phyloP scores from a whole-genome alignment of 2,329 filamentous ascomycete genomes.

The Verticillium tricorpus region DNA sequence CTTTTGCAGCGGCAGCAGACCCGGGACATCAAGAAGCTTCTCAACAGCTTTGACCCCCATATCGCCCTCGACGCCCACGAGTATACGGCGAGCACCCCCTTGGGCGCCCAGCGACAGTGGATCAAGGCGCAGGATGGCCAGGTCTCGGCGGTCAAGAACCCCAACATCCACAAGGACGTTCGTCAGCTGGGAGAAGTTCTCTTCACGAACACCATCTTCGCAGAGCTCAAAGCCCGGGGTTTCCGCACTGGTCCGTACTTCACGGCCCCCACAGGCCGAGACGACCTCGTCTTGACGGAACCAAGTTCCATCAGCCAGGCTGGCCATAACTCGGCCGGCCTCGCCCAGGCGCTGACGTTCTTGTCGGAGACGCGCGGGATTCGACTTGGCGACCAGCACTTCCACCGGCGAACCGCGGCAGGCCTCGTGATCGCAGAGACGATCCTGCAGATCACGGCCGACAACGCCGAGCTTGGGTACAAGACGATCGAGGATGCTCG shows the following conservation, averaged over 20 bases:
- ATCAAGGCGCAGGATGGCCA: slow-evolving; percentile 6
- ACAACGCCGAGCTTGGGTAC: slow-evolving; percentile 8
- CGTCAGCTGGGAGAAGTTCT: slow-evolving; percentile 5
- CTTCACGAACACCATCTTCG: slow-evolving; percentile 5
- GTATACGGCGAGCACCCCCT: slow-evolving; percentile 5
- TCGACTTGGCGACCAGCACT: slow-evolving; percentile 9
- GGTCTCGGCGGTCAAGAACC: slow-evolving; percentile 6
- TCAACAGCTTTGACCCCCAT: slow-evolving; percentile 7
- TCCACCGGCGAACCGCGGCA: slow-evolving; percentile 6
- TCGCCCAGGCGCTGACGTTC: slow-evolving; percentile 6
- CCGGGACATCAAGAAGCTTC: slow-evolving; percentile 4
- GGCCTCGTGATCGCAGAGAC: slow-evolving; percentile 3
- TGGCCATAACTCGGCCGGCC: slow-evolving; percentile 3
- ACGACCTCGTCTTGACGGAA: not conserved
- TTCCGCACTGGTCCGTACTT: slow-evolving; percentile 8
- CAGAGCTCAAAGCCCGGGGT: slow-evolving; percentile 1
- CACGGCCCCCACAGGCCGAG: not conserved
- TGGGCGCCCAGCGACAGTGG: not conserved
- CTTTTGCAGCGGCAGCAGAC: slow-evolving; percentile 7
- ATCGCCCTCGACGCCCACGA: slow-evolving; percentile 8
- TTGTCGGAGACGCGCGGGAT: slow-evolving; percentile 10
- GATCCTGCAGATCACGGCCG: slow-evolving; percentile 3
- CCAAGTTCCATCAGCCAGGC: not conserved
- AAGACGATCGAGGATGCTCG: slow-evolving; percentile 8
- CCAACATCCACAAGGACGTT: slow-evolving; percentile 6